Conservation (phyloP, 2,329 filamentous ascomycete genomes). For the Fusarium sp. region DNA sequence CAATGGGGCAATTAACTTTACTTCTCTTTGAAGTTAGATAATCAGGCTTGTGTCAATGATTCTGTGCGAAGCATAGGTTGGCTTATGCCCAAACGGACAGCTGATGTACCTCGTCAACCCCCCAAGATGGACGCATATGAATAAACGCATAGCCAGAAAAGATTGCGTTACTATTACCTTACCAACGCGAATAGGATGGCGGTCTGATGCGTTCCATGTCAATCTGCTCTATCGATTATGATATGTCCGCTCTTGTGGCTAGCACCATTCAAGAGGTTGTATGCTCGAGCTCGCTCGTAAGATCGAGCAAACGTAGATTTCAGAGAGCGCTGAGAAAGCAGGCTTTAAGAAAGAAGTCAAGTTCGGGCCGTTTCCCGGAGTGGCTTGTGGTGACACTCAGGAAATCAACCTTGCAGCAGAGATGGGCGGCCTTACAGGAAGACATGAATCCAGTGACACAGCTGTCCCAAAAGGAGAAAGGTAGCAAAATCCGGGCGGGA, state of each 20-base stretch:
- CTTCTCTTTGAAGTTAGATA: neutral
- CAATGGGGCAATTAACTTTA: neutral
- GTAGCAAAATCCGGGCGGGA: neutral
- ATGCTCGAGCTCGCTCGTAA: neutral
- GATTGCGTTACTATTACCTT: neutral
- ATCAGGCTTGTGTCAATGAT: neutral
- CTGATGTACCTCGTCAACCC: neutral
- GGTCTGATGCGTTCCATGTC: neutral
- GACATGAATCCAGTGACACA: neutral
- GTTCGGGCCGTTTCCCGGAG: neutral
- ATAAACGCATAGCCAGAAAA: neutral
- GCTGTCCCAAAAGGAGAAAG: neutral
- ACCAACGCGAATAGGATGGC: neutral
- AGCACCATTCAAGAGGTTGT: neutral
- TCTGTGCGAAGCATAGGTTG: neutral
- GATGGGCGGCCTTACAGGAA: neutral
- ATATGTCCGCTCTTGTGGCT: neutral
- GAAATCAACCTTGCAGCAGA: conserved; percentile 6
- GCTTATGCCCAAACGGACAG: neutral
- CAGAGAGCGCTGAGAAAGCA: neutral
- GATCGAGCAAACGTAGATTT: neutral
- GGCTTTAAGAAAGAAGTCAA: neutral
- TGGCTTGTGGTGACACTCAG: conserved; percentile 13
- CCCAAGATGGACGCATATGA: neutral
- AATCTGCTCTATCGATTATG: neutral